Base-by-base conservation (phyloP, 2,329 filamentous ascomycete species). In the Fusarium globosum region DNA sequence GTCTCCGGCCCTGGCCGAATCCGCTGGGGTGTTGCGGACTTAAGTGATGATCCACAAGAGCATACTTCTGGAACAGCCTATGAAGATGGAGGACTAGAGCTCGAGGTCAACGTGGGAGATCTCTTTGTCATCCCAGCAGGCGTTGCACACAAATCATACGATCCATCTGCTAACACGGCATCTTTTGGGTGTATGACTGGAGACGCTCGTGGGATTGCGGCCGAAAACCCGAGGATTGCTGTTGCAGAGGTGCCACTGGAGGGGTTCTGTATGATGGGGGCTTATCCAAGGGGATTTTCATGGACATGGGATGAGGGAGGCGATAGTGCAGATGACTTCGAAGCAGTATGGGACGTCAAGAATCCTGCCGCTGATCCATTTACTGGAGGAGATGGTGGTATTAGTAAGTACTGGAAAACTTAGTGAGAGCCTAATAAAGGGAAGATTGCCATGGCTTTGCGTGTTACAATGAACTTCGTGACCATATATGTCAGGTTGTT, bases 291-390 rank as follows among this genome's bases (percentile, higher is more conserved):
- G 1, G 65, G 64, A 0, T 68, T 68, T 5, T 68, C 65, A 1
- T 68, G 65, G 65, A 68, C 65, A 2, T 68, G 65, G 65, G 64
- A 68, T 28, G 65, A 68, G 12, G 65, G 64, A 12, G 64, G 65
- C 3, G 65, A 68, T 26, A 68, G 38, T 14, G 26, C 57, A 23
- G 38, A 39, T 3, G 42, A 63, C 10, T 68, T 68, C 20, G 28
- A 63, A 13, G 38, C 65, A 15, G 64, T 68, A 9, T 68, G 65
- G 65, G 3, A 3, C 0, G 33, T 68, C 3, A 39, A 49, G 4
- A 68, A 55, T 1, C 56, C 65, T 11, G 38, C 16, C 2, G 38
- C 64, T 36, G 64, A 68, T 55, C 65, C 65, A 2, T 26, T 49
- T 10, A 63, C 65, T n/a, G 64, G 65, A 21, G n/a, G 36, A 6